A percentile compares a stretch with the other conserved stretches of the same genome.
These are phyloP conservation scores for Chrysanthemum seticuspe DNA, from an alignment of 129 eudicot species.

Conservation along the genomic window DNA sequence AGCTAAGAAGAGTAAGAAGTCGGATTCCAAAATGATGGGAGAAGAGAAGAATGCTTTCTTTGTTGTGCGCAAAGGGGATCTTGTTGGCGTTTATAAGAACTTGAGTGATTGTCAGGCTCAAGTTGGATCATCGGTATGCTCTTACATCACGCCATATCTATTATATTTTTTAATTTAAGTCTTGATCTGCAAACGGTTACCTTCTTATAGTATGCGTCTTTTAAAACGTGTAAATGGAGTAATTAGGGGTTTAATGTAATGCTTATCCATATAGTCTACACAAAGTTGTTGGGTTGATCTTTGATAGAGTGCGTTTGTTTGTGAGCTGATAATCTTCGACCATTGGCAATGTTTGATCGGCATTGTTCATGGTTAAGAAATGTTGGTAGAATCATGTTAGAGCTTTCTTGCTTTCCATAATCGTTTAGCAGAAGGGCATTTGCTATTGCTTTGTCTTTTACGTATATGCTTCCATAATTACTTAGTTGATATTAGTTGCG, in stretches of 20 bases:
- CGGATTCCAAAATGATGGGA: constrained; percentile 42
- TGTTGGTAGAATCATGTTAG: neutral
- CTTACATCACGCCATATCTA: neutral
- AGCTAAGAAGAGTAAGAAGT: constrained; percentile 31
- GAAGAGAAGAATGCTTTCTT: constrained; percentile 83
- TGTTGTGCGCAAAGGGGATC: constrained; percentile 94
- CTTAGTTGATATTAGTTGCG: neutral
- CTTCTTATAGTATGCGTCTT: neutral
- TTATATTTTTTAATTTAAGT: neutral
- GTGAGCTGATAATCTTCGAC: neutral
- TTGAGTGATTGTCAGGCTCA: constrained; percentile 92
- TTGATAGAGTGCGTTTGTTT: neutral
- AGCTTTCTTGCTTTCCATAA: neutral
- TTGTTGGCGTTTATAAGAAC: constrained; percentile 91
- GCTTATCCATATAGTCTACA: neutral
- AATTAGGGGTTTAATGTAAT: neutral
- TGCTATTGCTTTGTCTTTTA: neutral
- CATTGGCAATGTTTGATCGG: neutral
- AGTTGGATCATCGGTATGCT: constrained; percentile 85
- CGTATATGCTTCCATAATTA: neutral
- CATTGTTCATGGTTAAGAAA: neutral
- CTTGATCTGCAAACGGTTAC: neutral
- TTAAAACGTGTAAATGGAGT: constrained; percentile 11
- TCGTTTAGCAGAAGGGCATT: neutral
- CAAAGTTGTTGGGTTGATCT: neutral